Conservation (phyloP, 2,329 filamentous ascomycete genomes). For the Ophiocordyceps australis region DNA sequence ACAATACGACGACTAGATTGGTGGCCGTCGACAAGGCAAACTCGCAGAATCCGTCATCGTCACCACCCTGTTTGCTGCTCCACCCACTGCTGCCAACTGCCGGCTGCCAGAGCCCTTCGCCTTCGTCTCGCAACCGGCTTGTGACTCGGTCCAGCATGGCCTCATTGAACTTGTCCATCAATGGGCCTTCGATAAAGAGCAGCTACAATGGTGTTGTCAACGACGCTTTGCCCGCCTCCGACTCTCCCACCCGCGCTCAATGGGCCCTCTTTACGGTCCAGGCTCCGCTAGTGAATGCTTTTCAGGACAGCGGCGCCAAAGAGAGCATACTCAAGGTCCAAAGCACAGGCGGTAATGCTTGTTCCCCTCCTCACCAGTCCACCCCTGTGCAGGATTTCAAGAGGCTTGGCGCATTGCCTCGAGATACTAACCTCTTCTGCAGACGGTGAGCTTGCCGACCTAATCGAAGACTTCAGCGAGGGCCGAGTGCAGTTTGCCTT, state of each 20-base stretch:
- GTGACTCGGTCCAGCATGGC: constrained; percentile 36
- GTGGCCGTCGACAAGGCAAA: too few species aligned
- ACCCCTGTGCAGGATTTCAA: too few species aligned
- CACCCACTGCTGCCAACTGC: too few species aligned
- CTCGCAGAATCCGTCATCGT: too few species aligned
- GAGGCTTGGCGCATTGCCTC: too few species aligned
- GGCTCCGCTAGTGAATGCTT: constrained; percentile 80
- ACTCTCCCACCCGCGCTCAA: constrained; percentile 69
- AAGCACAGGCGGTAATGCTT: constrained; percentile 55
- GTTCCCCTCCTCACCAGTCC: neutral
- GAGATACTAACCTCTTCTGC: constrained; percentile 2
- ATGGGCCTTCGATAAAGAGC: constrained; percentile 70
- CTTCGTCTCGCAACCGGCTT: constrained; percentile 1
- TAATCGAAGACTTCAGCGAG: constrained; percentile 93
- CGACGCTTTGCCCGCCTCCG: constrained; percentile 27
- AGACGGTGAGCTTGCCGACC: constrained; percentile 82
- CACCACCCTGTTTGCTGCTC: too few species aligned
- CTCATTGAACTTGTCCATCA: constrained; percentile 61
- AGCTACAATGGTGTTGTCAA: constrained; percentile 48
- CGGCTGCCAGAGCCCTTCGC: too few species aligned
- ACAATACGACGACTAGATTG: too few species aligned
- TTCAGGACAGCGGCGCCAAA: constrained; percentile 71
- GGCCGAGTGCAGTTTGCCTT: constrained; percentile 95
- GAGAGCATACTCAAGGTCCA: constrained; percentile 95
- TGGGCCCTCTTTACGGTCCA: constrained; percentile 93